phyloP scores from a whole-genome alignment of 2,329 filamentous ascomycete genomes.

The Aureobasidium namibiae region DNA sequence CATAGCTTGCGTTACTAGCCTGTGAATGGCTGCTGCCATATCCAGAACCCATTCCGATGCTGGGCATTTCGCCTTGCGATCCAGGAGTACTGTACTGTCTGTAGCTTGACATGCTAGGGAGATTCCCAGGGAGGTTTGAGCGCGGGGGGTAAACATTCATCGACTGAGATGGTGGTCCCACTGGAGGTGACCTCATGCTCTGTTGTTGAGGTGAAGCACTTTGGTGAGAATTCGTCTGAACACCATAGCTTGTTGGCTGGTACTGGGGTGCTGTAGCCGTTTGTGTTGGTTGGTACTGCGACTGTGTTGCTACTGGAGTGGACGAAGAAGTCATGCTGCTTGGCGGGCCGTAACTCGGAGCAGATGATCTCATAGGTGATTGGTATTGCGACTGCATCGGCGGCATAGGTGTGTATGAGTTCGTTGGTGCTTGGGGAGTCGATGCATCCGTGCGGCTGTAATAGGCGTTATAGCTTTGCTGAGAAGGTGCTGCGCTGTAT shows the following conservation, averaged over 20 bases:
- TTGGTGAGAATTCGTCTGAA: constrained; percentile 1
- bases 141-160: neutral
- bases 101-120: neutral
- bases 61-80: neutral
- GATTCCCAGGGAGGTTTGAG: neutral
- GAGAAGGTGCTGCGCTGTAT: constrained; percentile 17
- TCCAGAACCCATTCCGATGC: constrained; percentile 6
- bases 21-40: constrained; percentile 2
- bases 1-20: neutral
- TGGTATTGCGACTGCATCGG: constrained; percentile 8
- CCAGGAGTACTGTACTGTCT: constrained; percentile 6
- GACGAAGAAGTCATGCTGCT: constrained; percentile 1
- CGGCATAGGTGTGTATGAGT: constrained; percentile 8
- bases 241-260: constrained; percentile 5
- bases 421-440: constrained; percentile 18
- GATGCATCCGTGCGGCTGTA: constrained; percentile 19
- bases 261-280: constrained; percentile 6
- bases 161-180: neutral
- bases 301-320: constrained; percentile 4
- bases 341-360: constrained; percentile 5
- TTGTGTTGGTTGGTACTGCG: constrained; percentile 1
- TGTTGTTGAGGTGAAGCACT: constrained; percentile 9
- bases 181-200: constrained; percentile 3
- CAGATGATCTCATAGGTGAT: constrained; percentile 5
- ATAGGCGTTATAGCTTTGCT: constrained; percentile 20